Percentiles rank a stretch among this genome's conserved stretches.
Conservation (phyloP, 768 basidiomycete genomes). For the Lepiota brunneoincarnata region DNA sequence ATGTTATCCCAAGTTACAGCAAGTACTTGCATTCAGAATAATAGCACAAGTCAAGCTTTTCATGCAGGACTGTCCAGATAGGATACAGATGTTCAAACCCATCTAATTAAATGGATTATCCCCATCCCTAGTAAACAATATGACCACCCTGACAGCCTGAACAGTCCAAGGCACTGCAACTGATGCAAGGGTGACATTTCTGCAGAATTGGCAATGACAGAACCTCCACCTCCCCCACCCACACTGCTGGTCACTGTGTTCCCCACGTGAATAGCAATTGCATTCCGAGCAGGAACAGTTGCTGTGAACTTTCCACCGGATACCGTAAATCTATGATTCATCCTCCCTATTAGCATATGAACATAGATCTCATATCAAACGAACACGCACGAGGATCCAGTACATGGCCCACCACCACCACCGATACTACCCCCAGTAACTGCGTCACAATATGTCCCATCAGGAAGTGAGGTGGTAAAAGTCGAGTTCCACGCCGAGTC, state of each 20-base stretch:
- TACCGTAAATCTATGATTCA: conserved; percentile 40
- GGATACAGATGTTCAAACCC: too few relatives aligned
- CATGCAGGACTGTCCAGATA: too few relatives aligned
- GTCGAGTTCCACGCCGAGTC: conserved; percentile 53
- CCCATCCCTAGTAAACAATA: too few relatives aligned
- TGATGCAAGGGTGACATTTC: conserved; percentile 27
- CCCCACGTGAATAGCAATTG: conserved; percentile 54
- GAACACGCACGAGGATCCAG: conserved; percentile 44
- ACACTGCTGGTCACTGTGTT: conserved; percentile 20
- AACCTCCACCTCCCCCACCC: conserved; percentile 6
- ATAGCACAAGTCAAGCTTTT: too few relatives aligned
- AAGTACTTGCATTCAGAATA: too few relatives aligned
- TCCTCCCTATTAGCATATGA: too few relatives aligned
- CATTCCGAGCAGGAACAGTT: conserved; percentile 47
- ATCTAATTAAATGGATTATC: too few relatives aligned
- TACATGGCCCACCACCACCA: conserved; percentile 35
- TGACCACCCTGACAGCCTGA: too few relatives aligned
- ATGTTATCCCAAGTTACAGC: too few relatives aligned
- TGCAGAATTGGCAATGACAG: conserved; percentile 44
- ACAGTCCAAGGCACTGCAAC: too few relatives aligned
- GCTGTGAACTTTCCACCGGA: conserved; percentile 48
- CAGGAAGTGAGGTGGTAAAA: conserved; percentile 56
- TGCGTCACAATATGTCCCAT: conserved; percentile 66
- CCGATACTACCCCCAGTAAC: conserved; percentile 41
- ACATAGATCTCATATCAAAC: too few relatives aligned